Evolutionary conservation across 805 yeast genomes (phyloP).

Genomic region (Myxozyma vanderwaltii): DNA sequence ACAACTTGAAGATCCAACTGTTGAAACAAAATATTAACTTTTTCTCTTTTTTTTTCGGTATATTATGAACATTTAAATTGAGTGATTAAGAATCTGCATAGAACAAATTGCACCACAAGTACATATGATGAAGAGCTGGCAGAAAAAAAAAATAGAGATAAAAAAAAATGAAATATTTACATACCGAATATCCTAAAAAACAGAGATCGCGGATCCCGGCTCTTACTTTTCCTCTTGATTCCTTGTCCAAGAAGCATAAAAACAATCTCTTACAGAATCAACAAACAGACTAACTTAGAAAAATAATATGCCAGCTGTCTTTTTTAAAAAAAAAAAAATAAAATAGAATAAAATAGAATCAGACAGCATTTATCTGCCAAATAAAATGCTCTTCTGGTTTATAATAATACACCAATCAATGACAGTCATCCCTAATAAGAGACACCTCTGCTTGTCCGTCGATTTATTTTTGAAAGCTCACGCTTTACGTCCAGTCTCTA

Average conservation of each 20-base stretch:
- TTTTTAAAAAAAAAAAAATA: too few species aligned
- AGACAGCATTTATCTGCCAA: too few species aligned
- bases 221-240: background rate
- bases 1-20: conserved; percentile 18
- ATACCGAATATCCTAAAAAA: background rate
- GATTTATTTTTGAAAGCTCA: too few species aligned
- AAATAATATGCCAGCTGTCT: too few species aligned
- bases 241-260: too few species aligned
- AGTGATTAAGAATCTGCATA: background rate
- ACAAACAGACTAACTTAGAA: too few species aligned
- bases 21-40: background rate
- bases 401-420: background rate
- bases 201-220: background rate
- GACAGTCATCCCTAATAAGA: background rate
- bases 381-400: too few species aligned
- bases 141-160: background rate
- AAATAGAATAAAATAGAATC: too few species aligned
- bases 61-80: background rate
- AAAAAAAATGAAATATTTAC: background rate
- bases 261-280: too few species aligned
- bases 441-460: too few species aligned
- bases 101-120: too few species aligned
- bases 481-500: conserved; percentile 65
- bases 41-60: background rate
- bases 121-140: too few species aligned